A percentile compares a stretch with the other conserved stretches of the same genome.
Conservation (phyloP, 2,329 filamentous ascomycete genomes). For the Chaetothyriales sp. region DNA sequence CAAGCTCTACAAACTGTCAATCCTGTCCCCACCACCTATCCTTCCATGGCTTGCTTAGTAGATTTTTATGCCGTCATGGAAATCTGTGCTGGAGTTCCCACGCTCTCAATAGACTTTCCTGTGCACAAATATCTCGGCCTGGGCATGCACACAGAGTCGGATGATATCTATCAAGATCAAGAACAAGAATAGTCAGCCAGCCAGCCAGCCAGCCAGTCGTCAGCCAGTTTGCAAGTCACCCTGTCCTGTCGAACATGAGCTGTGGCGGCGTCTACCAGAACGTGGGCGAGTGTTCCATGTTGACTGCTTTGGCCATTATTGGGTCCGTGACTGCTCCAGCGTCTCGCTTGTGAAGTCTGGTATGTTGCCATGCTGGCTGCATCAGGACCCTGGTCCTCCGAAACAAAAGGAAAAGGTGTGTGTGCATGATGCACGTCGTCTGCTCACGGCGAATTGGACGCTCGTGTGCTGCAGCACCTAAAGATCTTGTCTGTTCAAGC, state of each 20-base stretch:
- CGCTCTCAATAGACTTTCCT: no score
- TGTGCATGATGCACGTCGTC: no score
- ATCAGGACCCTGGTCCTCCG: background rate
- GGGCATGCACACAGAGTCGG: no score
- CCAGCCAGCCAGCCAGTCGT: no score
- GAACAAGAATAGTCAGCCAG: no score
- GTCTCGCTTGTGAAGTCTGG: background rate
- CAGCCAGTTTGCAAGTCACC: no score
- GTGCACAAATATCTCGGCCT: no score
- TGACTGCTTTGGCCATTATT: background rate
- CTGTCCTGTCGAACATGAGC: no score
- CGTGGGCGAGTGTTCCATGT: background rate
- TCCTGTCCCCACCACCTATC: background rate
- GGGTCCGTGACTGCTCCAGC: background rate
- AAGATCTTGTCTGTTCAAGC: background rate
- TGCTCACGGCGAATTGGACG: background rate
- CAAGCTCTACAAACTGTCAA: background rate
- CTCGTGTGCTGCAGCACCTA: background rate
- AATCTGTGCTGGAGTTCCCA: no score
- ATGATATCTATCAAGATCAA: no score
- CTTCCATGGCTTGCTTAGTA: background rate
- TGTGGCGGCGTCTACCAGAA: background rate
- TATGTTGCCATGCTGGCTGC: background rate
- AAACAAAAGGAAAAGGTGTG: background rate
- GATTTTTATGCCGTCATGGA: background rate